A percentile compares a stretch with the other conserved stretches of the same genome.
These are phyloP conservation scores for Meyerozyma smithsonii DNA, from an alignment of 1,139 yeast species.

Conservation along the genomic window DNA sequence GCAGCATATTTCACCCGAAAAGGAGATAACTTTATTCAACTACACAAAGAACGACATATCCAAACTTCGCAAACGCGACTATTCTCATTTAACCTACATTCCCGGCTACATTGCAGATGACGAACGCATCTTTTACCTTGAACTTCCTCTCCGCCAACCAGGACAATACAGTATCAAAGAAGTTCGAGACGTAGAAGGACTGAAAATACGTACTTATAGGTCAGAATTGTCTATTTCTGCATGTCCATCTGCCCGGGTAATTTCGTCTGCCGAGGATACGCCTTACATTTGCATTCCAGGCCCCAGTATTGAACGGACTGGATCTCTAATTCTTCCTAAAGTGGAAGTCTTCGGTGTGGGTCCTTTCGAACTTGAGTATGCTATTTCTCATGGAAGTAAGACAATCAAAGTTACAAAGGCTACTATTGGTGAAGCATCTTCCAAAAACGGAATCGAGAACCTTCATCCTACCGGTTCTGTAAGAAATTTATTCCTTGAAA, in stretches of 20 bases:
- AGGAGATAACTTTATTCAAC: constrained; percentile 43
- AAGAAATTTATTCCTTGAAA: constrained; percentile 9
- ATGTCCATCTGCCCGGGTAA: constrained; percentile 70
- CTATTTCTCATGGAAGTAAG: constrained; percentile 18
- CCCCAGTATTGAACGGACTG: constrained; percentile 41
- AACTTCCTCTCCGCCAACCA: constrained; percentile 58
- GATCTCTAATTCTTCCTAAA: constrained; percentile 27
- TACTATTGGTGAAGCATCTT: constrained; percentile 13
- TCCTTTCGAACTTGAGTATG: constrained; percentile 55
- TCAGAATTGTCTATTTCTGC: constrained; percentile 63
- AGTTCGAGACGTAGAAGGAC: constrained; percentile 61
- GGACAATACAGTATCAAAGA: constrained; percentile 69
- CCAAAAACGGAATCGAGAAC: not conserved
- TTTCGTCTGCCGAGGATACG: constrained; percentile 25
- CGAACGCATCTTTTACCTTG: constrained; percentile 40
- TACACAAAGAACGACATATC: constrained; percentile 55
- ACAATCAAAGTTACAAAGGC: constrained; percentile 19
- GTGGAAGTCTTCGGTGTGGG: constrained; percentile 68
- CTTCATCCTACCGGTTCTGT: not conserved
- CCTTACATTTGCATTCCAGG: constrained; percentile 39
- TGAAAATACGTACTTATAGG: constrained; percentile 59
- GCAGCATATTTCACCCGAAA: constrained; percentile 51
- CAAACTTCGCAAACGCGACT: constrained; percentile 38
- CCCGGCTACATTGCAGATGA: constrained; percentile 21
- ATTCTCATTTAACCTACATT: constrained; percentile 27